Evolutionary conservation across 768 basidiomycete species (phyloP).

Genomic region (Naematelia aurantialba): DNA sequence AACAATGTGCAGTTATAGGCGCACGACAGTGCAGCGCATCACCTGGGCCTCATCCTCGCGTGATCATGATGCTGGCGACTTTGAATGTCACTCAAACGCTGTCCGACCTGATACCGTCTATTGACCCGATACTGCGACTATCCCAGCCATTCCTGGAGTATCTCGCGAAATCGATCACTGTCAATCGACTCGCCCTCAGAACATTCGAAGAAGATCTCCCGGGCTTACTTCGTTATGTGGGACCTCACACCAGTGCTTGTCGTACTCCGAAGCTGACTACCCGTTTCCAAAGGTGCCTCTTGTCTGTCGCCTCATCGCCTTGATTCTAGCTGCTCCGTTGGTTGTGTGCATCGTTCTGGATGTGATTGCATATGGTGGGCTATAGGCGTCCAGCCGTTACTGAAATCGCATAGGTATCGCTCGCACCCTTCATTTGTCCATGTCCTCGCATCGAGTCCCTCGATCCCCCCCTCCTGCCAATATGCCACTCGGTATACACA

Average conservation of each 20-base stretch:
- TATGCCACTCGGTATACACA: neutral
- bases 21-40: too few relatives aligned
- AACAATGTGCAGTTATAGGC: too few relatives aligned
- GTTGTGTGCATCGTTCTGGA: slow-evolving; percentile 29
- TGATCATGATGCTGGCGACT: neutral
- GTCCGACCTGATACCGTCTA: neutral
- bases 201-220: neutral
- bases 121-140: neutral
- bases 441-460: slow-evolving; percentile 25
- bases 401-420: slow-evolving; percentile 21
- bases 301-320: slow-evolving; percentile 21
- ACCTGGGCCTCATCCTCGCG: neutral
- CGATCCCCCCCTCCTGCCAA: slow-evolving; percentile 22
- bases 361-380: slow-evolving; percentile 31
- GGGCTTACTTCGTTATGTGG: neutral
- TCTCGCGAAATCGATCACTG: neutral
- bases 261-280: neutral
- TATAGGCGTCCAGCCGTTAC: neutral
- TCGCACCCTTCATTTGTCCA: slow-evolving; percentile 31
- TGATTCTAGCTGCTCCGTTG: slow-evolving; percentile 26
- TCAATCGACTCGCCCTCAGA: neutral
- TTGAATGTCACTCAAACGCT: neutral
- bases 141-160: neutral
- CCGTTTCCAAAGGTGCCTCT: slow-evolving; percentile 19
- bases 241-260: too few relatives aligned